Base-by-base conservation (phyloP, 2,329 filamentous ascomycete species). In the Tolypocladium amazonense region DNA sequence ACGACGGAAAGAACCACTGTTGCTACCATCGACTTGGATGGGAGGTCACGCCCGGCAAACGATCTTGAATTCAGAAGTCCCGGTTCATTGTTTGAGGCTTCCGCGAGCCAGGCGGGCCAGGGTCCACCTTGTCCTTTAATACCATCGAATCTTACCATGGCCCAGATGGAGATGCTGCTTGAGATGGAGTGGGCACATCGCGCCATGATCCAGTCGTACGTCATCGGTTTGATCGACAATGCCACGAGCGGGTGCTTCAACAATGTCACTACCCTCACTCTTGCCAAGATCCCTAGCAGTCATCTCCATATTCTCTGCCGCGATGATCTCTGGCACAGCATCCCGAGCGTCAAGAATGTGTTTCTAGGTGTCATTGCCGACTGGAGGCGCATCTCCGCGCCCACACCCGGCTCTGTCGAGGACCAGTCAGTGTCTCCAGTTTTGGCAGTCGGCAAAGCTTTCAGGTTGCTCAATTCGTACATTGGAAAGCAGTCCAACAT, bases 161-260 rank as follows among this genome's bases (percentile, higher is more conserved):
- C 82, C n/a, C 88, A 90, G 68, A 83, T 80, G 58, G 85, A 88
- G 69, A 86, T 88, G 82, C 71, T 90, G 1, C 73, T 87, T 43
- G 86, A 89, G 68, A 82, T 85, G 4, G 81, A 85, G 58, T 88
- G 86, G 84, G 86, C 86, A 8, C 86, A 89, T 63, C 77, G 82
- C 58, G 86, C 86, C 23, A 86, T 89, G 68, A 76, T 89, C 55
- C 82, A 86, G 56, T 87, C 86, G 1, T 89, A 87, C 64, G 80
- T 85, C 63, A 80, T 88, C 56, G 81, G 84, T 1, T 71, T 89
- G 52, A 81, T 85, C 30, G 84, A 88, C 65, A 87, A 87, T 61
- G 69, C 72, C 20, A 56, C 59, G 12, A 74, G 75, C 5, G 64
- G 67, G 6, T 78, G 75, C 1, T 88, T 89, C 63, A 61, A 67